Base-by-base conservation (phyloP, 306 rosid species). In the Casuarina equisetifolia region DNA sequence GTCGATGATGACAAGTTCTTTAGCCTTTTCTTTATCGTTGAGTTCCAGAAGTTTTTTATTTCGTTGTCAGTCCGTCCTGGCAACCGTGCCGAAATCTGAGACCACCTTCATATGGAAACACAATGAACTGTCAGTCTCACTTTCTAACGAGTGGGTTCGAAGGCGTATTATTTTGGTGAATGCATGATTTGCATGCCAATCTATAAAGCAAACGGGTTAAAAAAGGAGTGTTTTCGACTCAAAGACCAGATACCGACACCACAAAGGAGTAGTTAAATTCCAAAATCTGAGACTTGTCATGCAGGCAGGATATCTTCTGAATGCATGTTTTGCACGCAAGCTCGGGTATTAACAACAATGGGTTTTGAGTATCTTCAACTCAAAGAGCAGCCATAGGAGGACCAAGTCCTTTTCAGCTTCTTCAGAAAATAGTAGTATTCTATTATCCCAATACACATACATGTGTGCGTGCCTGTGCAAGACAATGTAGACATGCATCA, bases 61-160 rank as follows among this genome's bases (percentile, higher is more conserved):
- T 95, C 99, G 7, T 95, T 95, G 83, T 95, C 99, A 0, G 99
- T 95, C 82, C 99, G 25, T 3, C 97, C 99, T 0, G 99, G 97
- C 54, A 95, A 84, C 2, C 97, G 90, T 2, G 99, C 94, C 11
- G 99, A 97, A 76, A 95, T 95, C 80, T 95, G 99, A 20, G 99
- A 95, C 99, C 99, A 95, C 88, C 99, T 95, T 75, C 5, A 72
- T 76, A 45, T 40, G 61, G 10, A 74, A 84, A 67, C 68, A 61
- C 20, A 61, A 63, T 9, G 39, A 6, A 63, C 25, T 32, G 81
- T 87, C 74, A 81, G 64, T 35, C 49, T 76, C 79, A 70, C 38
- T 61, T 12, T 4, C 6, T 75, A 69, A 77, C 49, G 76, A 40
- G 74, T 75, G 20, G 54, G 53, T 66, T 25, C 32, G 62, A 20